Evolutionary conservation across 164 flowering plant genomes (phyloP).

Genomic region (Umbilicus rupestris): DNA sequence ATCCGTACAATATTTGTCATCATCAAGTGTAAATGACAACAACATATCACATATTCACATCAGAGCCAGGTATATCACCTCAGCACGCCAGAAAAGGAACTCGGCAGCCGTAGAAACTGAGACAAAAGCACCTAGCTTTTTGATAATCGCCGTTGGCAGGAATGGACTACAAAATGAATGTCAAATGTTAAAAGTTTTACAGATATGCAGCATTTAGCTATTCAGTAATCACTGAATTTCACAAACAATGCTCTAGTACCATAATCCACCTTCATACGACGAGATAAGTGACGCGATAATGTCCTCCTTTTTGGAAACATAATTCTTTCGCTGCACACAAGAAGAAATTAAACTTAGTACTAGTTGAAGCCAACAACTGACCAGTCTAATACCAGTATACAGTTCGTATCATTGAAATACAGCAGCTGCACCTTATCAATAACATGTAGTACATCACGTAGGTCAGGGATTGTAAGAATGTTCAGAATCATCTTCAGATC

Average conservation of each 20-base stretch:
- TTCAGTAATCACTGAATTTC: background rate
- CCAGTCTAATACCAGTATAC: background rate
- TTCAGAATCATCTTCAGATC: constrained; percentile 40
- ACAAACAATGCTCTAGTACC: constrained; percentile 32
- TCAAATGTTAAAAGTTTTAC: constrained; percentile 9
- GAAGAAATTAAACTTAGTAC: constrained; percentile 5
- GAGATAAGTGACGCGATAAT: constrained; percentile 41
- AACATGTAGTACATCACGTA: constrained; percentile 37
- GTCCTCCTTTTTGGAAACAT: constrained; percentile 43
- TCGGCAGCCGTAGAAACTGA: constrained; percentile 57
- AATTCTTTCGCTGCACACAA: constrained; percentile 30
- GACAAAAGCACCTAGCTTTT: constrained; percentile 43
- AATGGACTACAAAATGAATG: constrained; percentile 34
- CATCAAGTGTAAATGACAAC: background rate
- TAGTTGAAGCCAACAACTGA: background rate
- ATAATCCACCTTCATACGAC: constrained; percentile 37
- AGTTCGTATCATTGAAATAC: background rate
- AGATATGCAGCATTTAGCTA: background rate
- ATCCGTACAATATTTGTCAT: constrained; percentile 4
- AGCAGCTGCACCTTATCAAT: constrained; percentile 12
- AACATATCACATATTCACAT: background rate
- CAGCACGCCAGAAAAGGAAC: constrained; percentile 73
- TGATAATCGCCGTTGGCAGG: constrained; percentile 35
- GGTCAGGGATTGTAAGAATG: constrained; percentile 53
- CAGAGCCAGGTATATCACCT: constrained; percentile 33